Evolutionary conservation across 345 rosid species (phyloP), one percentile per base, ranked within the genome.

Genomic region (Ceriops tagal): DNA sequence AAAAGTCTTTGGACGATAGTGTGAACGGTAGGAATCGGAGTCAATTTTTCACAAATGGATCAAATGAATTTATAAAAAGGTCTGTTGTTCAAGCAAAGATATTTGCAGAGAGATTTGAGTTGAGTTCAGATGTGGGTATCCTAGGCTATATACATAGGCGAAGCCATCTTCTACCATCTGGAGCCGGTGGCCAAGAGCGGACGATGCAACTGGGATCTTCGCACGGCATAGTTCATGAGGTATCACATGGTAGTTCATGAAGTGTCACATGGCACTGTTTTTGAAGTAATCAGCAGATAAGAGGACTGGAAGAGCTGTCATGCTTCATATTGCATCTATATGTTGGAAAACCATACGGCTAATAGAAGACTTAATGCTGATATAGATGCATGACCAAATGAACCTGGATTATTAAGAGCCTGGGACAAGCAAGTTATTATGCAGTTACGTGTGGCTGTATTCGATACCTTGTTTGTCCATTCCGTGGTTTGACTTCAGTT

Each of bases 361-460:
- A 43, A 43, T 43, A 3, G 49, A 13, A 43, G 49, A 11, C 1
- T 43, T 43, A 43, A 43, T 26, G 53, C 1, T 27, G 49, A 65
- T 73, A 68, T 57, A 71, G 64, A 76, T 57, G 77, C 66, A 62
- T 53, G 62, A 76, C 30, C 1, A 66, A 69, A 66, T 62, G 67
- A 46, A 63, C 71, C 73, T 39, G 35, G 59, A 65, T 61, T 61
- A 5, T 19, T 11, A 61, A 64, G 82, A 68, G 24, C 59, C 16
- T 24, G 11, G 16, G 30, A 9, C 59, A 56, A 56, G 59, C 16
- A 10, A 56, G 28, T 56, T 24, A 56, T 21, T 21, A 56, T 27
- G 28, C 59, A 9, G 59, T 56, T 26, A 10, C 10, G 59, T 10
- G 16, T 56, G 18, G 5, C 59, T 56, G 28, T 21, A 56, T 3